These are phyloP conservation scores for Ampelomyces quisqualis DNA, from an alignment of 2,329 filamentous ascomycete species.

Conservation along the genomic window DNA sequence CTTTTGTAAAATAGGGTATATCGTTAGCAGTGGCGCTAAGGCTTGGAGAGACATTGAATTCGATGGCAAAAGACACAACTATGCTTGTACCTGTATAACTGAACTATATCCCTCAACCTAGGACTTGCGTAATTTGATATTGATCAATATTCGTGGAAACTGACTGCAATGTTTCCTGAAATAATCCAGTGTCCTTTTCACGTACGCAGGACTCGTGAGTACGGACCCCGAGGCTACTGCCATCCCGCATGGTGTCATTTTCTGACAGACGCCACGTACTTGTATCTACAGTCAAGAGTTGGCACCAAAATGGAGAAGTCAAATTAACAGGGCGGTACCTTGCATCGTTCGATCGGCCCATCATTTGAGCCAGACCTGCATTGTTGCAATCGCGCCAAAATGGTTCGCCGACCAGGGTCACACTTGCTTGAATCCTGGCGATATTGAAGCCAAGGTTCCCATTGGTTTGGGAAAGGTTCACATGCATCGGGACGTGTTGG, in stretches of 20 bases:
- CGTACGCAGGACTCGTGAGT: too few relatives aligned
- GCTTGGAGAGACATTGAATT: constrained; percentile 4
- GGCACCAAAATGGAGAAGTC: too few relatives aligned
- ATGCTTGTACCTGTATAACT: constrained; percentile 10
- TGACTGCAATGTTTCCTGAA: too few relatives aligned
- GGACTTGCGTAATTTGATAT: neutral
- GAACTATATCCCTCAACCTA: constrained; percentile 2
- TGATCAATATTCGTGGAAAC: neutral
- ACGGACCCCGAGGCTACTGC: too few relatives aligned
- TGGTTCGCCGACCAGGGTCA: constrained; percentile 1
- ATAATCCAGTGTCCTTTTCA: too few relatives aligned
- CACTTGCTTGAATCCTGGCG: neutral
- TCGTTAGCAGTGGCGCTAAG: constrained; percentile 15
- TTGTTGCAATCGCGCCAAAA: constrained; percentile 1
- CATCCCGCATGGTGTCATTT: too few relatives aligned
- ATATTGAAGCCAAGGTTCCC: neutral
- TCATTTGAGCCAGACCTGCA: neutral
- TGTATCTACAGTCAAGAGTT: too few relatives aligned
- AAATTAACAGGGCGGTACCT: constrained; percentile 2
- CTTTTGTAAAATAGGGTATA: constrained; percentile 18
- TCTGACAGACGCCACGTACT: too few relatives aligned
- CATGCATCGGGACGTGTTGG: neutral
- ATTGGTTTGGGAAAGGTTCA: too few relatives aligned
- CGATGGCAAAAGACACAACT: constrained; percentile 6
- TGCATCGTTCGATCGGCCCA: constrained; percentile 3